Conservation (phyloP, 2,329 filamentous ascomycete genomes). For the Purpureocillium takamizusanense region DNA sequence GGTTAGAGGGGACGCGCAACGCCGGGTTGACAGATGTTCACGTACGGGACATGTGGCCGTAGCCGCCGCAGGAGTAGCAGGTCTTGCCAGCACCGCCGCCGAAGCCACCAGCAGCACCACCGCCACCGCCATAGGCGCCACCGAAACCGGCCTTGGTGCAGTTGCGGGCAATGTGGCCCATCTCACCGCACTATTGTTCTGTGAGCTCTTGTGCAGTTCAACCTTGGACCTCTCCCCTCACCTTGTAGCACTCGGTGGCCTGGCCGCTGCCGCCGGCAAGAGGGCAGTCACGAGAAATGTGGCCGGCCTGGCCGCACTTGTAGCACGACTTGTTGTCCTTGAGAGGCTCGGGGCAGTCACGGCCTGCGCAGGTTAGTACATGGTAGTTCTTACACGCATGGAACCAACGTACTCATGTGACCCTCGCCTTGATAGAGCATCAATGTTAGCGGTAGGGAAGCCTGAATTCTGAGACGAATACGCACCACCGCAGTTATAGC, state of each 20-base stretch:
- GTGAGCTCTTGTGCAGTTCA: not conserved
- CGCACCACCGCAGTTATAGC: slow-evolving; percentile 74
- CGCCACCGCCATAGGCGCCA: slow-evolving; percentile 36
- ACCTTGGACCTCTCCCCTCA: slow-evolving; percentile 12
- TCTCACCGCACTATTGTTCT: slow-evolving; percentile 65
- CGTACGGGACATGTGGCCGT: slow-evolving; percentile 87
- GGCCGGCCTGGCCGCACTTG: slow-evolving; percentile 72
- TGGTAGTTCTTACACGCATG: not conserved
- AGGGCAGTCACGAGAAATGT: slow-evolving; percentile 85
- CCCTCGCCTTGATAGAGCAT: slow-evolving; percentile 42
- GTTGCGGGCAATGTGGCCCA: slow-evolving; percentile 92
- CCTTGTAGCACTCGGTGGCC: slow-evolving; percentile 83
- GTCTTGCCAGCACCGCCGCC: slow-evolving; percentile 59
- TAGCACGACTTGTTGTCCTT: slow-evolving; percentile 79
- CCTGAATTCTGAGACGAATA: not conserved
- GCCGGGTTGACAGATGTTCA: slow-evolving; percentile 10
- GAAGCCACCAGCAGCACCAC: slow-evolving; percentile 25
- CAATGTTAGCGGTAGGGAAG: slow-evolving; percentile 10
- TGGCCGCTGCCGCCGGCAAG: slow-evolving; percentile 36
- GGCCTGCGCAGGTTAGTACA: slow-evolving; percentile 43
- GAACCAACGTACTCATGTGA: slow-evolving; percentile 60
- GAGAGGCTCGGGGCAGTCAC: slow-evolving; percentile 81
- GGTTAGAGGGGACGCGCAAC: slow-evolving; percentile 9
- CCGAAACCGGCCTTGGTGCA: slow-evolving; percentile 59
- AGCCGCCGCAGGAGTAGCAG: slow-evolving; percentile 97